These are phyloP conservation scores for Skeletonema menzelii DNA, from an alignment of 108 stramenopile species.

Conservation along the genomic window DNA sequence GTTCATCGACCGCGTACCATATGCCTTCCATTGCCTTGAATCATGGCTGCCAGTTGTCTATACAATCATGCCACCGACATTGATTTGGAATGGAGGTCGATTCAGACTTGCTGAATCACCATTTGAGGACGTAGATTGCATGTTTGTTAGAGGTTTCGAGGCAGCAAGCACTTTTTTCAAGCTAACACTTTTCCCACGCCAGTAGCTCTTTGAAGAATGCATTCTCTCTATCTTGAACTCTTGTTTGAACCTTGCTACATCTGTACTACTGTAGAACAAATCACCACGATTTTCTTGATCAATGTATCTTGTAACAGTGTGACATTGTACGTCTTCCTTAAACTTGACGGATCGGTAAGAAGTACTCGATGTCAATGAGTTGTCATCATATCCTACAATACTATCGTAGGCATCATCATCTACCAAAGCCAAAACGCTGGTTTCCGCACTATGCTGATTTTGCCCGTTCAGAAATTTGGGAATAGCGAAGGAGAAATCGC, in stretches of 20 bases:
- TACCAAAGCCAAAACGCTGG: background rate
- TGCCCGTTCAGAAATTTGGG: background rate
- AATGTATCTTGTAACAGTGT: conserved; percentile 13
- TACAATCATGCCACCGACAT: background rate
- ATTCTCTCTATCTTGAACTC: conserved; percentile 20
- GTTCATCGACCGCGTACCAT: too few relatives aligned
- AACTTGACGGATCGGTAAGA: conserved; percentile 16
- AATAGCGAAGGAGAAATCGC: conserved; percentile 28
- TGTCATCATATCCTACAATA: background rate
- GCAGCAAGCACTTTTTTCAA: background rate
- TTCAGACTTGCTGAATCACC: background rate
- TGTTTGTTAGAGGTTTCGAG: background rate
- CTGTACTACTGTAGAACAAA: conserved; percentile 12
- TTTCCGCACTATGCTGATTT: background rate
- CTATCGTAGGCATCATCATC: background rate
- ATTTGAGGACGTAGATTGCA: background rate
- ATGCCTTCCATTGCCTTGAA: too few relatives aligned
- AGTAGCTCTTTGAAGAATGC: background rate
- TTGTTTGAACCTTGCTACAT: conserved; percentile 10
- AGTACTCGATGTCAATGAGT: background rate
- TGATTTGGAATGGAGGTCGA: background rate
- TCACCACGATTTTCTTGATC: background rate
- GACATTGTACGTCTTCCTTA: background rate
- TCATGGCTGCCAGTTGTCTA: background rate
- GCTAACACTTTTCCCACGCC: background rate